Evolutionary conservation across 176 grass and related monocot species (phyloP).

Genomic region (Neostapfia colusana): DNA sequence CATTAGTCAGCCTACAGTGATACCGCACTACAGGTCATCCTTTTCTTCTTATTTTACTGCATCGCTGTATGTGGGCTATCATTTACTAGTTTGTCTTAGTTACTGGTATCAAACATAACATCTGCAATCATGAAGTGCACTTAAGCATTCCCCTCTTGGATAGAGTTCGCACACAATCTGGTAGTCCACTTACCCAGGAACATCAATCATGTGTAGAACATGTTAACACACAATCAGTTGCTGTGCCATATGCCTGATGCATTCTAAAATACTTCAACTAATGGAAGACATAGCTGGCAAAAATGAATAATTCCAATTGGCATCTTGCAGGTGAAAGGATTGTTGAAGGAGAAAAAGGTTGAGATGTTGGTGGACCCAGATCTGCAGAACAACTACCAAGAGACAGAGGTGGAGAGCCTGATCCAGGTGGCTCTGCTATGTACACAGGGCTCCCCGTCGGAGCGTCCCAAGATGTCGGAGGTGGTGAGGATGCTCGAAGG

Average conservation of each 20-base stretch:
- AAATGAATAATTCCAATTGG: conserved; percentile 24
- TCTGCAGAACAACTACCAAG: conserved; percentile 49
- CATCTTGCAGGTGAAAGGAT: conserved; percentile 56
- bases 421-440: conserved; percentile 75
- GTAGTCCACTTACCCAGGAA: conserved; percentile 32
- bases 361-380: conserved; percentile 68
- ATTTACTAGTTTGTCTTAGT: conserved; percentile 18
- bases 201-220: conserved; percentile 41
- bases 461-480: conserved; percentile 75
- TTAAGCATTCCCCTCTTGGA: conserved; percentile 28
- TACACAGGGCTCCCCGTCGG: conserved; percentile 66
- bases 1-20: conserved; percentile 6
- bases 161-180: conserved; percentile 28
- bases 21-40: background rate
- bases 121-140: conserved; percentile 20
- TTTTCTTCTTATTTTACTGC: background rate
- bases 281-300: conserved; percentile 25
- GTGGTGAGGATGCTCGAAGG: conserved; percentile 84
- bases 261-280: conserved; percentile 15
- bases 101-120: background rate
- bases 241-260: conserved; percentile 20
- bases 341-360: conserved; percentile 55
- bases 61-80: conserved; percentile 10
- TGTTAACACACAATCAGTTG: conserved; percentile 38
- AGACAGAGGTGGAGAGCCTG: conserved; percentile 64